These are phyloP conservation scores for Flammula alnicola DNA, from an alignment of 1,284 basidiomycete species.

Conservation along the genomic window DNA sequence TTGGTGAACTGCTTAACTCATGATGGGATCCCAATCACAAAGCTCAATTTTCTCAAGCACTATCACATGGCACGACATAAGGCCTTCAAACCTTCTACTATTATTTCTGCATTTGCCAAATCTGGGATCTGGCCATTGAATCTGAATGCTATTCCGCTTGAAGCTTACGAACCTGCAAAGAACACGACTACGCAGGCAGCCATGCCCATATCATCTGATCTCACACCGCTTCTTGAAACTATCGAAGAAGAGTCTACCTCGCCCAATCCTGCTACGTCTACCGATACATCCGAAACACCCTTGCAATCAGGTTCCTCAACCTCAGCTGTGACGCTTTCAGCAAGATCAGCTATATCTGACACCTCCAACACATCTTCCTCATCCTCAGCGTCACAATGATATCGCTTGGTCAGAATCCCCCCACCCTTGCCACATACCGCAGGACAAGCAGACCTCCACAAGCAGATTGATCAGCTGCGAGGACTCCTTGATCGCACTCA, in stretches of 20 bases:
- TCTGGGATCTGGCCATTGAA: constrained; percentile 41
- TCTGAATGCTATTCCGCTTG: constrained; percentile 26
- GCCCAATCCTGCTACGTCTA: background rate
- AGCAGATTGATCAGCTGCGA: constrained; percentile 13
- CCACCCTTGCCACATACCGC: constrained; percentile 5
- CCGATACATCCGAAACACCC: background rate
- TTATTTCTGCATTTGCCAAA: constrained; percentile 35
- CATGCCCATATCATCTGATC: constrained; percentile 20
- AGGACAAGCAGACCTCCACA: constrained; percentile 12
- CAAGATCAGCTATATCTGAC: too few species aligned
- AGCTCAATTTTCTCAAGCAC: constrained; percentile 30
- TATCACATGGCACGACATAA: constrained; percentile 32
- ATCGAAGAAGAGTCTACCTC: background rate
- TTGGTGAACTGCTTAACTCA: constrained; percentile 19
- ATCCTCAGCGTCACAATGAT: too few species aligned
- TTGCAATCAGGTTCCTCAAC: constrained; percentile 3
- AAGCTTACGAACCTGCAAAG: constrained; percentile 26
- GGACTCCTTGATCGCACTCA: background rate
- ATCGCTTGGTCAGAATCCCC: too few species aligned
- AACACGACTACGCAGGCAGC: constrained; percentile 31
- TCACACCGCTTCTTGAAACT: constrained; percentile 17
- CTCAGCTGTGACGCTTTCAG: too few species aligned
- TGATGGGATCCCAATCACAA: constrained; percentile 22
- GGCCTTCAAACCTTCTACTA: constrained; percentile 34
- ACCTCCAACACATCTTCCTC: too few species aligned